Evolutionary conservation across 2,329 filamentous ascomycete genomes (phyloP), one percentile per base, ranked within the genome.

Genomic region (Camptophora hylomeconis): DNA sequence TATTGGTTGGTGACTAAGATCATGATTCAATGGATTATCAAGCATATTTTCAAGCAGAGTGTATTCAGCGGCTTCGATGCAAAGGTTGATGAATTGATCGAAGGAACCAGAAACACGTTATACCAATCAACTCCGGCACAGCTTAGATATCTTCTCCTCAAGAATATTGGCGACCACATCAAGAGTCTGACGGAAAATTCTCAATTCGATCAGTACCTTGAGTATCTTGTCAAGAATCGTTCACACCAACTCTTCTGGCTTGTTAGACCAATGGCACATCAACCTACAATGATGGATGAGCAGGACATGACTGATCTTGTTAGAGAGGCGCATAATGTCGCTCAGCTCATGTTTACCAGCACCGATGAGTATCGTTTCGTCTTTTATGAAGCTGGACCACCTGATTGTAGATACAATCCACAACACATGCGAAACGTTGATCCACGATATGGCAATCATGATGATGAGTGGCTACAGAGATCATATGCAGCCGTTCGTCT

Each of bases 1-100:
- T 42, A 31, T 26, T 31, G 33, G 19, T 27, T 42, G n/a, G 32
- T 41, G 6, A 28, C 32, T 23, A 42, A 40, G 29, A 17, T 42
- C 26, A 39, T 42, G 9, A 12, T 40, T 11, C 35, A 37, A 13
- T 40, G 32, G 29, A 24, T 42, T 7, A 25, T 33, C n/a, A 29
- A 27, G 17, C 28, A 28, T 11, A 26, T 41, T 8, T 35, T 40
- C 12, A 35, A 27, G 26, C 30, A 33, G 15, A 32, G 34, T 22
- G 15, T 30, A 20, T 42, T 42, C 21, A 21, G 25, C 18, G 40
- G 40, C 4, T 31, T 42, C 14, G 32, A 40, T 22, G 6, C 11
- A 10, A 21, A 37, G 8, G 26, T 32, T 19, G 40, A 42, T 26
- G 14, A 28, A 3, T 13, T 20, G 20, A 35, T 42, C 20, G 30